Evolutionary conservation across 805 yeast genomes (phyloP).

Genomic region (Torulaspora gathmanii): DNA sequence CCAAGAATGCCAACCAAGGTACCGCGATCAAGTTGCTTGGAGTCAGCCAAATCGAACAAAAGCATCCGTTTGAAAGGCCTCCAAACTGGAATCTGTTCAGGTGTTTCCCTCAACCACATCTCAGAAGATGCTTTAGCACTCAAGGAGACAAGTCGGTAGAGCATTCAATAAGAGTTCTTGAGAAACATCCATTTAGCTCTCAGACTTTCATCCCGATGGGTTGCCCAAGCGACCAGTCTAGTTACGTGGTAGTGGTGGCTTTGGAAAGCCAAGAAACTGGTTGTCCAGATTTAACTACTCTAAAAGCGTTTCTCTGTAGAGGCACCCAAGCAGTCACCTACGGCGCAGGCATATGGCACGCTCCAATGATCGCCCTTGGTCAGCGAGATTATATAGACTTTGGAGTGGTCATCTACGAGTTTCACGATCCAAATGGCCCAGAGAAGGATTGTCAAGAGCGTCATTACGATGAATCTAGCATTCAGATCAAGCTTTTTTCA

Average conservation of each 20-base stretch:
- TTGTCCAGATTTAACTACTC: conserved; percentile 57
- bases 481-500: conserved; percentile 2
- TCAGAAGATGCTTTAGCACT: conserved; percentile 34
- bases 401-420: conserved; percentile 84
- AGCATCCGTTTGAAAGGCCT: conserved; percentile 41
- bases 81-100: conserved; percentile 83
- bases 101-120: conserved; percentile 69
- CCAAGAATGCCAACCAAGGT: conserved; percentile 78
- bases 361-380: conserved; percentile 87
- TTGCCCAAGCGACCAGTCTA: conserved; percentile 44
- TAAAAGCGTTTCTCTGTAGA: conserved; percentile 65
- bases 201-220: conserved; percentile 96
- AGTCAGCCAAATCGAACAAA: conserved; percentile 59
- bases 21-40: conserved; percentile 76
- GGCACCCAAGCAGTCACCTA: conserved; percentile 91
- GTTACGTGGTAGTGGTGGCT: conserved; percentile 82
- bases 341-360: conserved; percentile 81
- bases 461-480: conserved; percentile 41
- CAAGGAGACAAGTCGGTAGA: neutral
- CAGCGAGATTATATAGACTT: conserved; percentile 56
- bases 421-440: conserved; percentile 62
- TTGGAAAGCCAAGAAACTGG: conserved; percentile 41
- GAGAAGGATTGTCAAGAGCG: conserved; percentile 70
- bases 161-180: conserved; percentile 66
- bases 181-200: conserved; percentile 83